These are phyloP conservation scores for Pichia sp. DNA, from an alignment of 1,139 yeast genomes.

Conservation along the genomic window DNA sequence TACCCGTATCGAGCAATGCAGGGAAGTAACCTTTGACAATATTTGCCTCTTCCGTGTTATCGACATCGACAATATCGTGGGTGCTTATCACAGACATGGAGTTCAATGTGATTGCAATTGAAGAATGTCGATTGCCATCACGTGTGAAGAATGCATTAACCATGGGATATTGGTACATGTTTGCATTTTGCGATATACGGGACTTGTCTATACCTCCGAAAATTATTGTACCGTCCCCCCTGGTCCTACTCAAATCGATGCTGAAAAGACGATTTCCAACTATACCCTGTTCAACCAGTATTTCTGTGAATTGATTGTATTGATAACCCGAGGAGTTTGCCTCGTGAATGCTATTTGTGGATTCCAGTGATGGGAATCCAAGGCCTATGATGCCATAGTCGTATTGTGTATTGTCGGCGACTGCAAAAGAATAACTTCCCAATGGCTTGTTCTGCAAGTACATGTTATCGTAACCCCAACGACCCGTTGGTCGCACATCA, in stretches of 20 bases:
- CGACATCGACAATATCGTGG: too few species aligned
- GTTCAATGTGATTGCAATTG: slow-evolving; percentile 40
- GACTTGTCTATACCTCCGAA: slow-evolving; percentile 56
- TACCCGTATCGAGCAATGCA: slow-evolving; percentile 60
- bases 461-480: slow-evolving; percentile 55
- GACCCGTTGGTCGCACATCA: slow-evolving; percentile 42
- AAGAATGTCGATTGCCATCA: too few species aligned
- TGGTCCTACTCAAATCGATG: slow-evolving; percentile 36
- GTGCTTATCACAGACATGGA: slow-evolving; percentile 10
- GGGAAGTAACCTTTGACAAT: slow-evolving; percentile 32
- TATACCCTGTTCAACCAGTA: slow-evolving; percentile 44
- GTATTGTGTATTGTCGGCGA: slow-evolving; percentile 46
- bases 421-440: slow-evolving; percentile 44
- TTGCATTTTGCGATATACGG: too few species aligned
- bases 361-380: slow-evolving; percentile 47
- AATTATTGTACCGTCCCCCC: slow-evolving; percentile 36
- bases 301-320: slow-evolving; percentile 52
- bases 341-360: slow-evolving; percentile 21
- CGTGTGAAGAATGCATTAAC: slow-evolving; percentile 28
- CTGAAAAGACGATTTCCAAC: slow-evolving; percentile 49
- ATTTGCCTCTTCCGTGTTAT: slow-evolving; percentile 1
- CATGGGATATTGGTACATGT: slow-evolving; percentile 37
- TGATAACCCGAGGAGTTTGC: not conserved
- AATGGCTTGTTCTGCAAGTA: slow-evolving; percentile 37
- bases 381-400: slow-evolving; percentile 55